Evolutionary conservation across 2,329 filamentous ascomycete genomes (phyloP), one percentile per base, ranked within the genome.

Genomic region (Alternaria arborescens): DNA sequence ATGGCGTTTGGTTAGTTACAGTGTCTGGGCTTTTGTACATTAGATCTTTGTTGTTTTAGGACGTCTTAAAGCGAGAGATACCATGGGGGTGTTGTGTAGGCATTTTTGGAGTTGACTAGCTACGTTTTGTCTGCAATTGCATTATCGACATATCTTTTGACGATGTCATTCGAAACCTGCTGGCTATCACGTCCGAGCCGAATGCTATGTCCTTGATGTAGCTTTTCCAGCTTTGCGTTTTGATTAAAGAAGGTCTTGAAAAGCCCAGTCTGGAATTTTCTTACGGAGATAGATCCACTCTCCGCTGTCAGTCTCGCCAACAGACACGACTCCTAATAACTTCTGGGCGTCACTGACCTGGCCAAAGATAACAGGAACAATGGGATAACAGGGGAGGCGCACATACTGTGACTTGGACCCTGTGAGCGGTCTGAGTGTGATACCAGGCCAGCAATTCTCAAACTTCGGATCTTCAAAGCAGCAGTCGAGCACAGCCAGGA

Each of bases 31-130:
- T 40, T 32, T 16, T 47, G 10, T 40, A 16, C 8, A 34, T 12
- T 8, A 11, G 14, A 40, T 6, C 0, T 36, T 11, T 10, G 22
- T 40, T 52, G 5, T 47, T 5, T 32, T 36, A 14, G 18, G 34
- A 6, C 30, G 24, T 22, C 32, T 41, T 16, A 18, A 18, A 36
- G 52, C 44, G 24, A 51, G 32, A 55, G 52, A 60, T 60, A 55
- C 52, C 57, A 60, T 48, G 43, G 12, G 30, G 36, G 42, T 36
- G 51, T 36, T 47, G 18, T 10, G 24, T 14, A 3, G 3, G 32
- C 46, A 50, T 38, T 50, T 50, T 26, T 18, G 32, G 46, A 3
- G 46, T 50, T 50, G 8, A 16, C 8, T 24, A 26, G 4, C 16
- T 50, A 6, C 2, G 12, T 36, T 16, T 14, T 11, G 4, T 30